Evolutionary conservation across 1,284 basidiomycete species (phyloP), one percentile per base, ranked within the genome.

Genomic region (Ganoderma sinense): DNA sequence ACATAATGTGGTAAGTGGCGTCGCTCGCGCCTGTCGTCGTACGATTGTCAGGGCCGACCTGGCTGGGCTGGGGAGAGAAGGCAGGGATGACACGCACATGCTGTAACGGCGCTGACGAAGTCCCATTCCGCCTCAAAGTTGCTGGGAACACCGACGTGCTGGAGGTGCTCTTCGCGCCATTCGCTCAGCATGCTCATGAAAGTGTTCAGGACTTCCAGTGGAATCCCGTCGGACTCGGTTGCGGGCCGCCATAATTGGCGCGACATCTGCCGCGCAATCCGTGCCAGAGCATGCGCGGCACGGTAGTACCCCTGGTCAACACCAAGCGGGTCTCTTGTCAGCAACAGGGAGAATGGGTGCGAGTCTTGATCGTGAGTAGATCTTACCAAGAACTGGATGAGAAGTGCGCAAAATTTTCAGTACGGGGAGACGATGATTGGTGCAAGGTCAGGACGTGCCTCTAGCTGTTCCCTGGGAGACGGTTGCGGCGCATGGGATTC

Each of bases 1-100:
- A 97, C 88, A 97, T 91, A 74, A 94, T 89, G 81, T 98, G 96
- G 78, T 94, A 97, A 51, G 92, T 94, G 60, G 95, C 92, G 79
- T 98, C 96, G 75, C 92, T 94, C 23, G 93, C 91, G 75, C 94
- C 94, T 84, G 82, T 39, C 60, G 39, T 33, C 39, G 64, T 56
- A 26, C 1, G 59, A 45, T 43, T 61, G 65, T 61, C 64, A 63
- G 69, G 62, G 36, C 36, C 36, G 36, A 65, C 48, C 59, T 51
- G 53, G 56, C 31, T 29, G 53, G 18, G 29, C 53, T 29, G 29
- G 31, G 31, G 31, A 18, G n/a, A 2, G 36, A 64, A 41, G 31
- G 20, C 43, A 23, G 64, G 36, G 41, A 33, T 48, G 68, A 65
- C 3, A 84, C 91, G 77, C 76, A 94, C 89, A 91, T 3, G 91